A percentile compares a stretch with the other conserved stretches of the same genome.
These are phyloP conservation scores for Trichoderma sp. DNA, from an alignment of 2,329 filamentous ascomycete genomes.

Conservation along the genomic window DNA sequence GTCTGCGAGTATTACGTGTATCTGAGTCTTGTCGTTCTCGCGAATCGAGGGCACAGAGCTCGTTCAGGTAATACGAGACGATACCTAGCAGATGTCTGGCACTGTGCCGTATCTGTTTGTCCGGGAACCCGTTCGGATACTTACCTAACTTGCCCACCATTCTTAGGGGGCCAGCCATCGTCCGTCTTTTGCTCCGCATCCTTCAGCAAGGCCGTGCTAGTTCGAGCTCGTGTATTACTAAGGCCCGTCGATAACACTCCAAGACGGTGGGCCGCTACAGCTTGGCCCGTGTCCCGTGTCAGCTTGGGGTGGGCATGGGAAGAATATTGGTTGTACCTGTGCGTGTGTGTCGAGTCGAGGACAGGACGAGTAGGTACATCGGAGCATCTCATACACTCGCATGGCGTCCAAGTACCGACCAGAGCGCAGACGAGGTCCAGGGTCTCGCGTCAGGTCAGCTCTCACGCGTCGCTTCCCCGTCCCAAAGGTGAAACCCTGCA, in stretches of 20 bases:
- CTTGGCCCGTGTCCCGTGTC: constrained; percentile 5
- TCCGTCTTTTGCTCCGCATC: not conserved
- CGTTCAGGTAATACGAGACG: not conserved
- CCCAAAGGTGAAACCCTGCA: not conserved
- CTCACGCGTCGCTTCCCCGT: constrained; percentile 14
- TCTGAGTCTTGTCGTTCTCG: not conserved
- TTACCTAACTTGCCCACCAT: not conserved
- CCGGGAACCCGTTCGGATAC: not conserved
- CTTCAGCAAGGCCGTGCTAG: not conserved
- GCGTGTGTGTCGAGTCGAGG: not conserved
- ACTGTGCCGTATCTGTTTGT: not conserved
- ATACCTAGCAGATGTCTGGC: not conserved
- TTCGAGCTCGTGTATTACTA: not conserved
- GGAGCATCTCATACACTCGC: not conserved
- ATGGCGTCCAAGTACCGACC: not conserved
- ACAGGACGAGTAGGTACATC: not conserved
- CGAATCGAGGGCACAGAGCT: constrained; percentile 3
- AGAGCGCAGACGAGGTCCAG: not conserved
- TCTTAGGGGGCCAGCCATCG: not conserved
- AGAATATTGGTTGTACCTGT: not conserved
- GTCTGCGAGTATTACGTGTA: not conserved
- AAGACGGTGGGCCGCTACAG: not conserved
- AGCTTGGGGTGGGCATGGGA: not conserved
- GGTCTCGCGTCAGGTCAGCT: constrained; percentile 16
- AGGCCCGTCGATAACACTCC: not conserved